Evolutionary conservation across 164 flowering plant genomes (phyloP).

Genomic region (Vitis amurensis): DNA sequence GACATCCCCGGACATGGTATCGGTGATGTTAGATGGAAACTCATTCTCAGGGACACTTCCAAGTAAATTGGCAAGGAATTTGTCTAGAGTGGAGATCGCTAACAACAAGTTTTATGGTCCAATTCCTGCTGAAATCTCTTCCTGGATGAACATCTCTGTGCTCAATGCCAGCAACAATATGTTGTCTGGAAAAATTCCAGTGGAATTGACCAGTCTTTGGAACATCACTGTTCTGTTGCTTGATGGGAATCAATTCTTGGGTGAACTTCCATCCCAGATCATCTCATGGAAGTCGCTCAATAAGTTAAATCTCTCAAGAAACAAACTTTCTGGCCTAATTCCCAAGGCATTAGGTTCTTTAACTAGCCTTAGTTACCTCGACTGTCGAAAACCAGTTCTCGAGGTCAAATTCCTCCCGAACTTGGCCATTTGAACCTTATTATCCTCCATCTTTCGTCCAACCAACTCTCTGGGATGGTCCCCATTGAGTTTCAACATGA

Average conservation of each 20-base stretch:
- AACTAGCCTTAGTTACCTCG: conserved; percentile 37
- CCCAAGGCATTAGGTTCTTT: conserved; percentile 46
- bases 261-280: conserved; percentile 55
- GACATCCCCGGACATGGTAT: conserved; percentile 27
- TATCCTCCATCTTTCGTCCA: conserved; percentile 67
- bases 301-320: conserved; percentile 46
- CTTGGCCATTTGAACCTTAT: conserved; percentile 40
- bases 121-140: conserved; percentile 35
- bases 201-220: conserved; percentile 41
- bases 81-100: conserved; percentile 45
- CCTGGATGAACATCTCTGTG: conserved; percentile 34
- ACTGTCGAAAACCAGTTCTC: conserved; percentile 68
- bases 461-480: conserved; percentile 56
- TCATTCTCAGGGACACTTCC: conserved; percentile 57
- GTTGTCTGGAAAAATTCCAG: conserved; percentile 51
- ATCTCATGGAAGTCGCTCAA: conserved; percentile 50
- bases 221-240: conserved; percentile 39
- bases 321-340: conserved; percentile 61
- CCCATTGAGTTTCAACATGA: conserved; percentile 42
- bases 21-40: conserved; percentile 40
- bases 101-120: conserved; percentile 61
- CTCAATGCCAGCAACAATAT: conserved; percentile 57
- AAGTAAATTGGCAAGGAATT: conserved; percentile 34
- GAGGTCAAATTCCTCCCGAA: conserved; percentile 63
- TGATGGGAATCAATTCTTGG: conserved; percentile 61